Conservation (phyloP, 495 filamentous ascomycete species). For the Poronia punctata region DNA sequence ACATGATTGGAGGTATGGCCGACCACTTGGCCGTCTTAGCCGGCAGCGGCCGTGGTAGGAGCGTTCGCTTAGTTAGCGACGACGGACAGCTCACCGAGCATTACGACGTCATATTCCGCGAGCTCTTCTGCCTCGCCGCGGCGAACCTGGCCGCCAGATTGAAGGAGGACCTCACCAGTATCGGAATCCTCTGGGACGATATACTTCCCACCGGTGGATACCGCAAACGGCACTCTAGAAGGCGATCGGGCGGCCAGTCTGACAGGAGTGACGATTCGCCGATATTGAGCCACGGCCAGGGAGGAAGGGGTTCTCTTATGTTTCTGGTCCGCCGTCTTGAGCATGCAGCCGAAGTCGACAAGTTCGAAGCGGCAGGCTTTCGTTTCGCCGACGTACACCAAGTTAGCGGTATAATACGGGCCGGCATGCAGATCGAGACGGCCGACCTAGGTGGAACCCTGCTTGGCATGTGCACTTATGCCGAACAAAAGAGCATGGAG, state of each 20-base stretch:
- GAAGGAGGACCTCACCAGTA: conserved; percentile 50
- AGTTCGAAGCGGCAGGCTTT: conserved; percentile 65
- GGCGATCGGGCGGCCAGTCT: conserved; percentile 3
- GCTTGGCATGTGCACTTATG: conserved; percentile 54
- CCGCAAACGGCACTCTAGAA: conserved; percentile 2
- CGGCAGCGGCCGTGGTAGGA: conserved; percentile 14
- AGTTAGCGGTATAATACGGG: conserved; percentile 58
- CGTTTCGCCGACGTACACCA: conserved; percentile 65
- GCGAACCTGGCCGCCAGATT: conserved; percentile 61
- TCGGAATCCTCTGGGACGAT: conserved; percentile 74
- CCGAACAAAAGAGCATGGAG: conserved; percentile 43
- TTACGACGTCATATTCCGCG: conserved; percentile 75
- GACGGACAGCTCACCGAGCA: conserved; percentile 47
- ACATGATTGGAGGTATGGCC: conserved; percentile 63
- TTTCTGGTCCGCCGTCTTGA: conserved; percentile 68
- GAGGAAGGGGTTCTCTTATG: conserved; percentile 65
- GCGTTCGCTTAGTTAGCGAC: conserved; percentile 30
- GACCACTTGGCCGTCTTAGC: conserved; percentile 44
- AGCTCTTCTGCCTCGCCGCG: conserved; percentile 77
- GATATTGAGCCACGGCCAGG: conserved; percentile 25
- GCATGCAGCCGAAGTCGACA: conserved; percentile 44
- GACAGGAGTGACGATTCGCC: conserved; percentile 4
- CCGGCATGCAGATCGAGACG: conserved; percentile 62
- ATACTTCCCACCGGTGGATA: conserved; percentile 57
- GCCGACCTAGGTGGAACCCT: conserved; percentile 49